Evolutionary conservation across 148 eudicot genomes (phyloP), one percentile per base, ranked within the genome.

Genomic region (Rhododendron kiyosumense): DNA sequence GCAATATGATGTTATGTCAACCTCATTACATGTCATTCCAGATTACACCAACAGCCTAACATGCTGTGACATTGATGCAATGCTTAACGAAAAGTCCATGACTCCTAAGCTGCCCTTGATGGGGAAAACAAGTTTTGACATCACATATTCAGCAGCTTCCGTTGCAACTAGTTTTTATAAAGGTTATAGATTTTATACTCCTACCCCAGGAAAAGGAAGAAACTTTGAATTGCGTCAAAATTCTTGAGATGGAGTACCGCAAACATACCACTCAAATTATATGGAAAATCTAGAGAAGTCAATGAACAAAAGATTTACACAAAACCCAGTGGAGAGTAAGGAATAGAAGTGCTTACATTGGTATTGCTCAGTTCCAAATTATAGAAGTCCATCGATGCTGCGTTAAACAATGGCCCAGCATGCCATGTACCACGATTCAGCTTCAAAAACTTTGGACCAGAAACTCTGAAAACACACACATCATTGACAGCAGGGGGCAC

Each of bases 381-480:
- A 92, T 96, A 95, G 88, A 96, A 96, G 81, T 96, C 95, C 96
- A 96, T 95, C 9, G 86, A 49, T 46, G 88, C 90, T 0, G 80
- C 87, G 36, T 87, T 67, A 87, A 93, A 94, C 87, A 96, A 85
- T 73, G 99, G 99, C 43, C 99, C 98, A 69, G 97, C 98, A 90
- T 96, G 99, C 99, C 99, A 96, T 48, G 99, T 95, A 85, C 99
- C 98, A 18, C 84, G 87, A 85, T 93, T 90, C 84, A 96, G 90
- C 90, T 95, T 96, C 89, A 96, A 71, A 89, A 94, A 95, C 90
- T 92, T 96, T 61, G 94, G 89, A 30, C 98, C 98, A 1, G 90
- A 81, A 78, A 96, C 86, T 88, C 84, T 92, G 87, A 96, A 96
- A 74, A 90, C 93, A 63, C 89, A 89, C 76, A 96, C 97, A 73